Evolutionary conservation across 2,329 filamentous ascomycete species (phyloP).

Genomic region (Phoma sp.): DNA sequence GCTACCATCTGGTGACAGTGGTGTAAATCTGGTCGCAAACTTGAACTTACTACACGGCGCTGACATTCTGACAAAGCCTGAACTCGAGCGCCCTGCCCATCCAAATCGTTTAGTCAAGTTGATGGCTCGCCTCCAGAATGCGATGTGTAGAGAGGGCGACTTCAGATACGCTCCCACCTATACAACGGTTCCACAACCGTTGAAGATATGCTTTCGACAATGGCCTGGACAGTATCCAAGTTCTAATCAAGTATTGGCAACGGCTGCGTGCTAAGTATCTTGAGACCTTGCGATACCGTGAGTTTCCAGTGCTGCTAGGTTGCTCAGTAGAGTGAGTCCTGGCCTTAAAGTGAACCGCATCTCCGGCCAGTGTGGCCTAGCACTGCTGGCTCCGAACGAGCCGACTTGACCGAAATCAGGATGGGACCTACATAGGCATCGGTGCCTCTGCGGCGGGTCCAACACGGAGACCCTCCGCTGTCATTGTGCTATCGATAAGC

Average conservation of each 20-base stretch:
- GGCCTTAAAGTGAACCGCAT: not conserved
- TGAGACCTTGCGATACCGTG: too few relatives aligned
- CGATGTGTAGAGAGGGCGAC: too few relatives aligned
- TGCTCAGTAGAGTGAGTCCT: not conserved
- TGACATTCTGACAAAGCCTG: not conserved
- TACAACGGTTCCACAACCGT: not conserved
- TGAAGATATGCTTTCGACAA: not conserved
- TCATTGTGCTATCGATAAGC: constrained; percentile 15
- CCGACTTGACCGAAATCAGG: not conserved
- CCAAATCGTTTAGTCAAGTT: not conserved
- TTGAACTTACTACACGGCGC: not conserved
- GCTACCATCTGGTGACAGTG: not conserved
- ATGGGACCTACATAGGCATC: not conserved
- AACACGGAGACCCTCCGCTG: constrained; percentile 8
- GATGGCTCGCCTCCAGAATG: not conserved
- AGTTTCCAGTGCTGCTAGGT: not conserved
- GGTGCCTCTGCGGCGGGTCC: not conserved
- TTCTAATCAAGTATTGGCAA: not conserved
- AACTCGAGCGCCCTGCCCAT: not conserved
- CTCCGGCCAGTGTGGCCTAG: not conserved
- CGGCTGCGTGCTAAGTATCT: not conserved
- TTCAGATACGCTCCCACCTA: not conserved
- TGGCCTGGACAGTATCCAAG: not conserved
- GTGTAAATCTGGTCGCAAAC: not conserved
- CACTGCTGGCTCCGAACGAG: not conserved